Percentiles rank a stretch among this genome's conserved stretches.
Conservation (phyloP, 441 rosid species). For the Pelargonium myrrhifolium region DNA sequence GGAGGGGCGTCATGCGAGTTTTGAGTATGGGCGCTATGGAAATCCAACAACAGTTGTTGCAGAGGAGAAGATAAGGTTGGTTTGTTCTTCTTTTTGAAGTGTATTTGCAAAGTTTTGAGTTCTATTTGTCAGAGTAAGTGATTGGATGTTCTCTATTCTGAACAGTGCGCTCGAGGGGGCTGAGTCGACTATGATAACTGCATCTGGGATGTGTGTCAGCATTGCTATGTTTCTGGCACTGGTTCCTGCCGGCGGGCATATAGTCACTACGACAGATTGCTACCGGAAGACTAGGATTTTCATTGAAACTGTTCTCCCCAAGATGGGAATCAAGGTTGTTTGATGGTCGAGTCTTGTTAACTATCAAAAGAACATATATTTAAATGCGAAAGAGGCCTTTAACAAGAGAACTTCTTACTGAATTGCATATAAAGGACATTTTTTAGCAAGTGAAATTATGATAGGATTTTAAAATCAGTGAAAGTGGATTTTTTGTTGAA, state of each 20-base stretch:
- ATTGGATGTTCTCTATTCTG: conserved; percentile 10
- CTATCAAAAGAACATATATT: too few species aligned
- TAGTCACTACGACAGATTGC: conserved; percentile 95
- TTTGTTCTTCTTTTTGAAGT: background rate
- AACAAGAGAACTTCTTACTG: too few species aligned
- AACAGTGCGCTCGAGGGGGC: conserved; percentile 92
- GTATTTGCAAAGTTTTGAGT: background rate
- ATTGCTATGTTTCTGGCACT: conserved; percentile 77
- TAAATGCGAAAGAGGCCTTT: too few species aligned
- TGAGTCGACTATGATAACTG: conserved; percentile 85
- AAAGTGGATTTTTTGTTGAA: too few species aligned
- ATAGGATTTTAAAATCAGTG: too few species aligned
- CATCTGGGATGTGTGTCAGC: conserved; percentile 99
- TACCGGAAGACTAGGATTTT: conserved; percentile 92
- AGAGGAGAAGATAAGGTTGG: conserved; percentile 83
- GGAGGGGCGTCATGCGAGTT: conserved; percentile 78
- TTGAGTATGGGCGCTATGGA: conserved; percentile 97
- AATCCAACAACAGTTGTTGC: conserved; percentile 84
- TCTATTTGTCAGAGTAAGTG: background rate
- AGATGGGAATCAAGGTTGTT: conserved; percentile 86
- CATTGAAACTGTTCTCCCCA: conserved; percentile 87
- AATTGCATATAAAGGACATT: too few species aligned
- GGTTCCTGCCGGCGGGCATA: conserved; percentile 96
- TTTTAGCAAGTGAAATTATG: too few species aligned
- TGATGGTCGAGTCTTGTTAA: too few species aligned